phyloP scores from a whole-genome alignment of 1,139 yeast species.

The Meyerozyma athensensis region DNA sequence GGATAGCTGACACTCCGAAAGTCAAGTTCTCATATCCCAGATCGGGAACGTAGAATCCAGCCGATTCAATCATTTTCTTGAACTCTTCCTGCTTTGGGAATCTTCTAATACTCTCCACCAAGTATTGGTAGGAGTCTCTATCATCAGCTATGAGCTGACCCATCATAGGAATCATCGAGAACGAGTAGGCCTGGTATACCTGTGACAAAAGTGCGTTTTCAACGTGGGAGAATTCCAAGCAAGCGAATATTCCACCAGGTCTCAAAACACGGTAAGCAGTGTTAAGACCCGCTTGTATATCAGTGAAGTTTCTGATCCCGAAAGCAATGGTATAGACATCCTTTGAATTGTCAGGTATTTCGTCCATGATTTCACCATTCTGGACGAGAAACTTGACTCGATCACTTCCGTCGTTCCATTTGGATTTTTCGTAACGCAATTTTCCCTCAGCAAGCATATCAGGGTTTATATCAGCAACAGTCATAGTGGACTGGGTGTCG shows the following conservation, averaged over 20 bases:
- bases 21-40: conserved; percentile 91
- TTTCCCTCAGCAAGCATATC: conserved; percentile 96
- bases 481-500: conserved; percentile 76
- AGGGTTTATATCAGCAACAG: conserved; percentile 89
- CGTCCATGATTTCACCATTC: conserved; percentile 86
- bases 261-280: conserved; percentile 92
- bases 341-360: conserved; percentile 80
- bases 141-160: conserved; percentile 95
- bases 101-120: conserved; percentile 87
- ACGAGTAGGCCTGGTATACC: conserved; percentile 83
- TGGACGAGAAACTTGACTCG: conserved; percentile 81
- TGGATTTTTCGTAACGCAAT: conserved; percentile 54
- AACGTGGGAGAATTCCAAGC: conserved; percentile 92
- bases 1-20: conserved; percentile 96
- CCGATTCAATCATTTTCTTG: conserved; percentile 86
- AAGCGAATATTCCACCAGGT: conserved; percentile 99
- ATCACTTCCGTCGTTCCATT: conserved; percentile 49
- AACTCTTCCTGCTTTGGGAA: conserved; percentile 93
- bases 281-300: conserved; percentile 86
- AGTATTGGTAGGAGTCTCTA: conserved; percentile 89
- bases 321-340: conserved; percentile 96
- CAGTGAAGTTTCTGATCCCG: conserved; percentile 94
- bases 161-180: conserved; percentile 83
- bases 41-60: conserved; percentile 86
- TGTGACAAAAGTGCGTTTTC: conserved; percentile 72